Percentiles rank a stretch among this genome's conserved stretches.
phyloP scores from a whole-genome alignment of 1,284 basidiomycete genomes.

The Grifola frondosa region DNA sequence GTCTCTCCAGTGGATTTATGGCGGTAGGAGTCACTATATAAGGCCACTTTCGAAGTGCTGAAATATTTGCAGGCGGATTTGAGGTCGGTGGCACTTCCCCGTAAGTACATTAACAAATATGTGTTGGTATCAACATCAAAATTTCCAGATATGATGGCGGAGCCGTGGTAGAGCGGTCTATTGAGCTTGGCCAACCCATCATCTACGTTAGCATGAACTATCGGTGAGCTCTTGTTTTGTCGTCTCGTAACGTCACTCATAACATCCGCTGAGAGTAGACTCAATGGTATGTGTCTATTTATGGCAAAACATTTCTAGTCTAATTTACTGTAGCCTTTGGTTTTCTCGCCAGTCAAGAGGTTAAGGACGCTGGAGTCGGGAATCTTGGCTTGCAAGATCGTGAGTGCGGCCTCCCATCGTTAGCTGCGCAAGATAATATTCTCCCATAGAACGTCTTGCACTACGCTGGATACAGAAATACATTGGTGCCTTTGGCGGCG shows the following conservation, averaged over 20 bases:
- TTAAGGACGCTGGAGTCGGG: conserved; percentile 47
- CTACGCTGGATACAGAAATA: conserved; percentile 6
- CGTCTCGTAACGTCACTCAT: background rate
- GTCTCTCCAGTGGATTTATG: background rate
- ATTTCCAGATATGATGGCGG: conserved; percentile 3
- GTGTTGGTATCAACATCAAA: too few species aligned
- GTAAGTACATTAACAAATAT: background rate
- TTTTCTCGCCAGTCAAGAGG: conserved; percentile 51
- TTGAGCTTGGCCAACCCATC: conserved; percentile 35
- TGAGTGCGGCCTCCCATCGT: too few species aligned
- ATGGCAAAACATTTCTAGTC: background rate
- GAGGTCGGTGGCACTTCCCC: background rate
- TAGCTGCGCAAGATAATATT: too few species aligned
- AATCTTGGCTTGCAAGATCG: conserved; percentile 58
- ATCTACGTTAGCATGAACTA: conserved; percentile 36
- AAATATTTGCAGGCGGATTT: background rate
- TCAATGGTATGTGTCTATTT: too few species aligned
- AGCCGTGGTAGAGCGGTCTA: conserved; percentile 32
- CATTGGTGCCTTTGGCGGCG: conserved; percentile 7
- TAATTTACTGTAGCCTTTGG: conserved; percentile 40
- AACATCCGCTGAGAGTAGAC: too few species aligned
- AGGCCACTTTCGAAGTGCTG: background rate
- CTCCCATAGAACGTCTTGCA: conserved; percentile 7
- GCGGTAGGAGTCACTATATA: background rate
- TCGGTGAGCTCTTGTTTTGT: conserved; percentile 23